A percentile compares a stretch with the other conserved stretches of the same genome.
These are phyloP conservation scores for Aspergillus fructus DNA, from an alignment of 2,329 filamentous ascomycete species.

Conservation along the genomic window DNA sequence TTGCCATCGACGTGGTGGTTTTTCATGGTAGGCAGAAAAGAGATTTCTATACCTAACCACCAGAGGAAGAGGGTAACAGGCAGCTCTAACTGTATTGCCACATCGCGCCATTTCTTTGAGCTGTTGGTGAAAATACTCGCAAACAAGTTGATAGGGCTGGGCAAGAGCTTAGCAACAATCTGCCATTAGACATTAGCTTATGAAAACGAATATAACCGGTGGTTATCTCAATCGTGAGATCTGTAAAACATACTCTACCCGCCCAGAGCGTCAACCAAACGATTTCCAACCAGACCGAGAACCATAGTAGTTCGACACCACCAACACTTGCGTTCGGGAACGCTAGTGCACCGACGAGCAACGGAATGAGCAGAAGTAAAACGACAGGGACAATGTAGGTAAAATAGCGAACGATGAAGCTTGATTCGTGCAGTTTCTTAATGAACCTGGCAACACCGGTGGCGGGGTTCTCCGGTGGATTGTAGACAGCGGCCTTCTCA, in stretches of 20 bases:
- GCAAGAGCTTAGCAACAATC: slow-evolving; percentile 64
- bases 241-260: slow-evolving; percentile 49
- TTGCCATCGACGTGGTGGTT: slow-evolving; percentile 60
- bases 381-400: slow-evolving; percentile 69
- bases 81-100: slow-evolving; percentile 81
- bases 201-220: not conserved
- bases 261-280: slow-evolving; percentile 91
- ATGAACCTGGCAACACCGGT: slow-evolving; percentile 64
- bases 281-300: slow-evolving; percentile 92
- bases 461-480: slow-evolving; percentile 61
- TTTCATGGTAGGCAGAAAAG: slow-evolving; percentile 79
- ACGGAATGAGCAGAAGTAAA: slow-evolving; percentile 64
- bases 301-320: slow-evolving; percentile 80
- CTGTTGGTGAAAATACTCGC: slow-evolving; percentile 81
- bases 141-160: slow-evolving; percentile 60
- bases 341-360: slow-evolving; percentile 63
- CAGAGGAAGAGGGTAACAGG: slow-evolving; percentile 87
- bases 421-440: slow-evolving; percentile 64
- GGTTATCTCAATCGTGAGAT: not conserved
- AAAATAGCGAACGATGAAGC: slow-evolving; percentile 67
- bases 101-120: slow-evolving; percentile 88
- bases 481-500: slow-evolving; percentile 64
- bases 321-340: slow-evolving; percentile 65
- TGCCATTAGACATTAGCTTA: slow-evolving; percentile 20
- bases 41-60: slow-evolving; percentile 83